Percentiles rank a stretch among this genome's conserved stretches.
phyloP scores from a whole-genome alignment of 768 basidiomycete species.

The Auriscalpium orientale region DNA sequence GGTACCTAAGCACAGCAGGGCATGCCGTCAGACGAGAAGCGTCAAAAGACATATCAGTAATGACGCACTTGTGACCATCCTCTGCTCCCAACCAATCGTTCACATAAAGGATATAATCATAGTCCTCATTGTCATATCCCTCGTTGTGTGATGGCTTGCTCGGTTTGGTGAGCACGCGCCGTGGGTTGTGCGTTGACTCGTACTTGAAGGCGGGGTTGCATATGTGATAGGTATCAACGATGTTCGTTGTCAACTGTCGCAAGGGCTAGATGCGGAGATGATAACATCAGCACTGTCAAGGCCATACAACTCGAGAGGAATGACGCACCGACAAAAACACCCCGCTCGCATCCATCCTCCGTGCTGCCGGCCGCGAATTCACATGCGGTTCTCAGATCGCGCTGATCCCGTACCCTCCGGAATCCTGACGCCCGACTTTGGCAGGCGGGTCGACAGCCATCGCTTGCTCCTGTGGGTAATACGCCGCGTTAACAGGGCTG shows the following conservation, averaged over 20 bases:
- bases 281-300: conserved; percentile 10
- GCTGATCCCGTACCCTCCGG: conserved; percentile 64
- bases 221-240: conserved; percentile 86
- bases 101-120: conserved; percentile 98
- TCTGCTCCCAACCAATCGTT: conserved; percentile 96
- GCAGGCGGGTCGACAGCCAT: conserved; percentile 66
- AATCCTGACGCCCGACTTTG: conserved; percentile 69
- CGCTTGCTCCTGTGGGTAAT: conserved; percentile 55
- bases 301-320: neutral
- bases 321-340: conserved; percentile 72
- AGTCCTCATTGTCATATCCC: conserved; percentile 97
- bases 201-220: conserved; percentile 96
- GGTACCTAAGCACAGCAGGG: conserved; percentile 49
- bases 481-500: conserved; percentile 38
- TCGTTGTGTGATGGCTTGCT: conserved; percentile 95
- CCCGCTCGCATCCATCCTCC: conserved; percentile 74
- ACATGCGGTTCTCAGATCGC: conserved; percentile 72
- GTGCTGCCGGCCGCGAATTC: conserved; percentile 51
- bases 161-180: conserved; percentile 95
- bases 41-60: conserved; percentile 2
- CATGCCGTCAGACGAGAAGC: conserved; percentile 1
- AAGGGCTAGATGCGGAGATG: conserved; percentile 39
- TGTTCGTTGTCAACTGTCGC: conserved; percentile 72
- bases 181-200: conserved; percentile 89
- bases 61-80: conserved; percentile 85